phyloP scores from a whole-genome alignment of 2,329 filamentous ascomycete genomes.

The Phoma sp. region DNA sequence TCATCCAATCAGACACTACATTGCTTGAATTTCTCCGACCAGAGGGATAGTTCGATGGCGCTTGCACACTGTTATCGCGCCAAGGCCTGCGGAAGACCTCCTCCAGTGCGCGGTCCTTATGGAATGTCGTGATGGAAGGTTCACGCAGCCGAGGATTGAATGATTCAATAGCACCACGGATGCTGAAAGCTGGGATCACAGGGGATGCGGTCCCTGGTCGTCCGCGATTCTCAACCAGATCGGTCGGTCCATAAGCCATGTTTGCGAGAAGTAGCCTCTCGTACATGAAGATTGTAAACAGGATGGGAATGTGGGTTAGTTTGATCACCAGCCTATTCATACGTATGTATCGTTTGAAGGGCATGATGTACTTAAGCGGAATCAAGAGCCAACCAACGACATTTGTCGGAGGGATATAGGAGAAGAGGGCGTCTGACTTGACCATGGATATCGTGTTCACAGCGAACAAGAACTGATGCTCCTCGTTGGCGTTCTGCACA shows the following conservation, averaged over 20 bases:
- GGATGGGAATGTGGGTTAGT: constrained; percentile 82
- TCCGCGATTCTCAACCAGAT: constrained; percentile 77
- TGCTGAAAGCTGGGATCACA: constrained; percentile 51
- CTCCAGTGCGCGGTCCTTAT: constrained; percentile 87
- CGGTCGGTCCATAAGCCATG: constrained; percentile 79
- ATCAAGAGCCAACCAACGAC: constrained; percentile 89
- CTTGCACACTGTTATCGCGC: constrained; percentile 57
- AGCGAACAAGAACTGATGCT: constrained; percentile 90
- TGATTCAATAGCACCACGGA: constrained; percentile 56
- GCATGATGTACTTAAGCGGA: constrained; percentile 79
- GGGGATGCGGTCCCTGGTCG: constrained; percentile 65
- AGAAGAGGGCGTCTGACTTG: constrained; percentile 96
- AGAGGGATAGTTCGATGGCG: constrained; percentile 41
- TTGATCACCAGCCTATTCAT: constrained; percentile 93
- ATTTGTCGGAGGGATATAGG: constrained; percentile 89
- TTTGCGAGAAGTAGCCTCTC: constrained; percentile 79
- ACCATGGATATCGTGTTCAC: constrained; percentile 98
- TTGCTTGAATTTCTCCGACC: constrained; percentile 77
- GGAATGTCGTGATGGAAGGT: constrained; percentile 84
- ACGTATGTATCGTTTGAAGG: constrained; percentile 80
- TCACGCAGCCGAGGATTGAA: constrained; percentile 83
- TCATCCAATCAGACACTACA: constrained; percentile 91
- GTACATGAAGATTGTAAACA: constrained; percentile 87
- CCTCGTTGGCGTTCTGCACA: constrained; percentile 89
- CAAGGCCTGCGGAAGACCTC: constrained; percentile 83